Base-by-base conservation (phyloP, 2,329 filamentous ascomycete species). In the Lachnellula subtilissima region DNA sequence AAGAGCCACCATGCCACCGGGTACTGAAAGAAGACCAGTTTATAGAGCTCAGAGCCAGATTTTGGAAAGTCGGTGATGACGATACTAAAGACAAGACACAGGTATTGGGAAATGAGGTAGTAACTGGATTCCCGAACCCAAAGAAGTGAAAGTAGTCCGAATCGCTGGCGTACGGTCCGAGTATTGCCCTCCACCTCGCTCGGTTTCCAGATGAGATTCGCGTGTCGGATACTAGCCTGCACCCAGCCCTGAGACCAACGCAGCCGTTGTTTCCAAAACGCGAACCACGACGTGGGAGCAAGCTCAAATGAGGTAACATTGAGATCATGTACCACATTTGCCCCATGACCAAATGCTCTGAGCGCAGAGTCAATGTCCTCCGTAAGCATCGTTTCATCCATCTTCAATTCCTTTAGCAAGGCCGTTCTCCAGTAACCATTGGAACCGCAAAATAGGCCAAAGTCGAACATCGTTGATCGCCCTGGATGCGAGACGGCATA, bases 191-290 rank as follows among this genome's bases (percentile, higher is more conserved):
- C 64, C 5, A 68, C 65, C 5, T 52, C 25, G 19, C 73, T 70
- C 23, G 73, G 73, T 32, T 70, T 73, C 70, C 74, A 78, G 32
- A 73, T 64, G 54, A 78, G 69, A 19, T 71, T 69, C 53, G 72
- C 61, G 58, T 78, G 75, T 17, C 69, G 67, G 61, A 73, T 69
- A 36, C 70, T 75, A n/a, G 75, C 76, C 62, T 78, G 76, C 4
- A 74, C 73, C 76, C 76, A 78, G 42, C 76, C 76, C 61, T 78
- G 76, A 3, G 76, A 73, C 76, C 76, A 78, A 53, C 76, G 69
- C n/a, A 78, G 70, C 9, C 76, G 72, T 58, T 78, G 76, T 63
- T 78, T 78, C 74, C 75, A 77, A 63, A 78, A 76, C 1, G 73
- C 73, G 14, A 60, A 53, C 53, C 74, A 71, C 2, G 71, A 74